Percentiles rank a stretch among this genome's conserved stretches.
Evolutionary conservation across 1,139 yeast species (phyloP).

Genomic region (Meyerozyma carpophila): DNA sequence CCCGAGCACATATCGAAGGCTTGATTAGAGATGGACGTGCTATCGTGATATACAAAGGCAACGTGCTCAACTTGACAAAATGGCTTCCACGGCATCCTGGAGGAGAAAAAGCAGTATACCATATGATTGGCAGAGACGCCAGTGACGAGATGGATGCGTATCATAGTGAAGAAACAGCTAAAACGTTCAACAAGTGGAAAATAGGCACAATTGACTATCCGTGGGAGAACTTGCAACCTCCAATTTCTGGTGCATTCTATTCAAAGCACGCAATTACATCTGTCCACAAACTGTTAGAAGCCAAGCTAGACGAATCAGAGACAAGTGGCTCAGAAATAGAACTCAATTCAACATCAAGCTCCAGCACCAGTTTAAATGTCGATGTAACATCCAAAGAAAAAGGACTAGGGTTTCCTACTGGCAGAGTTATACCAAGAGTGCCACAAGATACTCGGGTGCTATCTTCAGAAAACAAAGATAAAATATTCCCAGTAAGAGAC

Average conservation of each 20-base stretch:
- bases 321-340: constrained; percentile 12
- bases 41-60: constrained; percentile 58
- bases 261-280: constrained; percentile 9
- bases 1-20: constrained; percentile 25
- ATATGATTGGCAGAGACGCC: constrained; percentile 86
- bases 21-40: constrained; percentile 64
- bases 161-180: constrained; percentile 57
- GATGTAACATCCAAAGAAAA: constrained; percentile 3
- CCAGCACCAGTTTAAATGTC: constrained; percentile 6
- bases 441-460: constrained; percentile 41
- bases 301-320: constrained; percentile 6
- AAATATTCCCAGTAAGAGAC: constrained; percentile 30
- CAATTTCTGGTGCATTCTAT: constrained; percentile 78
- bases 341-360: constrained; percentile 10
- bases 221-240: constrained; percentile 79
- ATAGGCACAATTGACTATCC: constrained; percentile 57
- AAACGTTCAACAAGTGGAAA: constrained; percentile 46
- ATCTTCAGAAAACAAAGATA: constrained; percentile 28
- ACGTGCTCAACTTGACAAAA: constrained; percentile 58
- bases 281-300: constrained; percentile 2
- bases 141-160: constrained; percentile 87
- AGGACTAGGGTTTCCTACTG: constrained; percentile 34
- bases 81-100: constrained; percentile 85
- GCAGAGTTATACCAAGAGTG: constrained; percentile 40
- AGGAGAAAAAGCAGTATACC: constrained; percentile 78